Conservation (phyloP, 371 early-diverging fungal genomes). For the Mortierella sp. region DNA sequence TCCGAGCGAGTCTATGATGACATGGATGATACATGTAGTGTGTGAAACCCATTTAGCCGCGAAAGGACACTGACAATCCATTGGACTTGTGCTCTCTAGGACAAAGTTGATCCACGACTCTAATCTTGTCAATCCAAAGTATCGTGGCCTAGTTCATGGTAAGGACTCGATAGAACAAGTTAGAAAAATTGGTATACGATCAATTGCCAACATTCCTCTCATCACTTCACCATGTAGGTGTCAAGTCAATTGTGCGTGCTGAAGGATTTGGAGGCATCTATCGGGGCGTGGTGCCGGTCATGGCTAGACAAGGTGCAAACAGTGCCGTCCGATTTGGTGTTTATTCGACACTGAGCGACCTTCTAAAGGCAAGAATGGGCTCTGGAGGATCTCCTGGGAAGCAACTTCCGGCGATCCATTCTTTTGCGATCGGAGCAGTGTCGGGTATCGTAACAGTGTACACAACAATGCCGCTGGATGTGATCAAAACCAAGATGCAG, state of each 20-base stretch:
- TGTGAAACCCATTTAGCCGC: too few relatives aligned
- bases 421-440: constrained; percentile 80
- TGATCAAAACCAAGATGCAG: constrained; percentile 95
- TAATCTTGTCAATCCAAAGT: constrained; percentile 73
- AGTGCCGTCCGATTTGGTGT: constrained; percentile 90
- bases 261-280: constrained; percentile 90
- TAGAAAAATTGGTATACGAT: too few relatives aligned
- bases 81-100: constrained; percentile 40
- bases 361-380: constrained; percentile 56
- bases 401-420: constrained; percentile 70
- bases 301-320: constrained; percentile 93
- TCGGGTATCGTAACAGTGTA: constrained; percentile 94
- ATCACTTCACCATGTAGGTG: constrained; percentile 31
- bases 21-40: not conserved
- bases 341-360: constrained; percentile 82
- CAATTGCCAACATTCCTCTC: not conserved
- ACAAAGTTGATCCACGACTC: constrained; percentile 89
- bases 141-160: constrained; percentile 85
- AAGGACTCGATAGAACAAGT: constrained; percentile 8
- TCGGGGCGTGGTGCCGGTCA: constrained; percentile 89
- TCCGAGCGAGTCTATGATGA: not conserved
- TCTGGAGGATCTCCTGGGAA: constrained; percentile 7
- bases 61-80: not conserved
- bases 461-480: constrained; percentile 95
- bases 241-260: constrained; percentile 67